Conservation (phyloP, 163 green algal species). For the Prototheca stagnorum region DNA sequence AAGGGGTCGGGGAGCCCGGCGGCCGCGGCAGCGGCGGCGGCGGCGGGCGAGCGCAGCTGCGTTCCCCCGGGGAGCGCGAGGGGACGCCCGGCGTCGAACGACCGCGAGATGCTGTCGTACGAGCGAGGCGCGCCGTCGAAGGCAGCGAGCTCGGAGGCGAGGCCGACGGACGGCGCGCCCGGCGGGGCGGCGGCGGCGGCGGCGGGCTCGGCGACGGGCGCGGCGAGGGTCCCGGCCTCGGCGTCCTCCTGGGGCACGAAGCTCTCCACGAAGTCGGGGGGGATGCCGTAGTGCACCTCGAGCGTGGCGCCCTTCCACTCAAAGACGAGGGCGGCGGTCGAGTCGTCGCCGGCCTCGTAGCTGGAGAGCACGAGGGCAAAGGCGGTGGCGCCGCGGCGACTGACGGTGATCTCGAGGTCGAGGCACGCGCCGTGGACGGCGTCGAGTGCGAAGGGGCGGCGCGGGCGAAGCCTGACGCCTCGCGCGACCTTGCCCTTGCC, state of each 20-base stretch:
- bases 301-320: conserved; percentile 42
- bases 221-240: too few relatives aligned
- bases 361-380: conserved; percentile 44
- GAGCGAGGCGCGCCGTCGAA: too few relatives aligned
- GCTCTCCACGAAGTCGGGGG: conserved; percentile 7
- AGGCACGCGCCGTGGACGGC: conserved; percentile 16
- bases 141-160: too few relatives aligned
- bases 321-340: conserved; percentile 54
- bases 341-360: conserved; percentile 45
- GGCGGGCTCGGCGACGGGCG: neutral
- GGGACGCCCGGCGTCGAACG: too few relatives aligned
- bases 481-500: conserved; percentile 13
- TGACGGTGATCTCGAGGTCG: conserved; percentile 35
- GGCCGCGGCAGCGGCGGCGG: too few relatives aligned
- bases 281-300: conserved; percentile 26
- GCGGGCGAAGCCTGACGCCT: conserved; percentile 9
- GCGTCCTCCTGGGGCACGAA: neutral
- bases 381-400: conserved; percentile 15
- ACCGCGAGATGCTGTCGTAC: too few relatives aligned
- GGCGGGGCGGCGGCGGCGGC: too few relatives aligned
- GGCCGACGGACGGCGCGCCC: too few relatives aligned
- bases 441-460: conserved; percentile 17
- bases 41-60: too few relatives aligned
- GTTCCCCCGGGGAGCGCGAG: too few relatives aligned
- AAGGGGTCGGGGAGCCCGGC: too few relatives aligned